A percentile compares a stretch with the other conserved stretches of the same genome.
Evolutionary conservation across 2,329 filamentous ascomycete genomes (phyloP).

Genomic region (Penicillium olsonii): DNA sequence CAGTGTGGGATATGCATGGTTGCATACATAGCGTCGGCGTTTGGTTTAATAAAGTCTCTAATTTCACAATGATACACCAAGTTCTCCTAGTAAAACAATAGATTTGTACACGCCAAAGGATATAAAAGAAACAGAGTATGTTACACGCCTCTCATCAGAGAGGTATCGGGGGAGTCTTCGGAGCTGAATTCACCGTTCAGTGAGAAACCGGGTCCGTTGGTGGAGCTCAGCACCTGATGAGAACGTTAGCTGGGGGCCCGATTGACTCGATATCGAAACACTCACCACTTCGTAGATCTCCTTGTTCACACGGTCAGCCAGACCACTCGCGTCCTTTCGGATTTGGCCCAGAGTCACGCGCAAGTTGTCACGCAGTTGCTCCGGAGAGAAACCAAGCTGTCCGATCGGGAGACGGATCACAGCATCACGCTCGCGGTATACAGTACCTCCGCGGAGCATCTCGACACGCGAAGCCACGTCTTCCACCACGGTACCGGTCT

Average conservation of each 20-base stretch:
- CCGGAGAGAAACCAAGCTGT: constrained; percentile 83
- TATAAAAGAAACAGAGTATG: constrained; percentile 50
- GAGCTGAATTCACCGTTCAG: constrained; percentile 77
- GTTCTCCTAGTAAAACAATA: constrained; percentile 44
- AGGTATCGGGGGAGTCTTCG: constrained; percentile 58
- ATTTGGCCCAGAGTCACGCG: constrained; percentile 72
- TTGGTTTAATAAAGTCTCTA: constrained; percentile 27
- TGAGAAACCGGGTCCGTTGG: constrained; percentile 81
- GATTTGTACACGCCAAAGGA: constrained; percentile 40
- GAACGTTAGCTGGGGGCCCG: constrained; percentile 2
- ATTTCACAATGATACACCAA: constrained; percentile 41
- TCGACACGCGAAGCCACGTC: constrained; percentile 74
- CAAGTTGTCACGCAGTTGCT: constrained; percentile 83
- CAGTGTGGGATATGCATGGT: constrained; percentile 4
- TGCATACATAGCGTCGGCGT: constrained; percentile 50
- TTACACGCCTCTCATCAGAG: constrained; percentile 47
- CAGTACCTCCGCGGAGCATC: constrained; percentile 78
- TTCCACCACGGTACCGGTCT: constrained; percentile 84
- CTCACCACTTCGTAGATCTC: constrained; percentile 70
- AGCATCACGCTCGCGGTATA: constrained; percentile 83
- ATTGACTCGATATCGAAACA: constrained; percentile 13
- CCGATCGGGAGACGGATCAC: constrained; percentile 89
- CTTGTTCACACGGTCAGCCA: constrained; percentile 68
- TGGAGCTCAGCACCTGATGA: constrained; percentile 74
- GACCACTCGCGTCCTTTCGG: constrained; percentile 71